Evolutionary conservation across 2,329 filamentous ascomycete genomes (phyloP), one percentile per base, ranked within the genome.

Genomic region (Podosphaera xanthii): DNA sequence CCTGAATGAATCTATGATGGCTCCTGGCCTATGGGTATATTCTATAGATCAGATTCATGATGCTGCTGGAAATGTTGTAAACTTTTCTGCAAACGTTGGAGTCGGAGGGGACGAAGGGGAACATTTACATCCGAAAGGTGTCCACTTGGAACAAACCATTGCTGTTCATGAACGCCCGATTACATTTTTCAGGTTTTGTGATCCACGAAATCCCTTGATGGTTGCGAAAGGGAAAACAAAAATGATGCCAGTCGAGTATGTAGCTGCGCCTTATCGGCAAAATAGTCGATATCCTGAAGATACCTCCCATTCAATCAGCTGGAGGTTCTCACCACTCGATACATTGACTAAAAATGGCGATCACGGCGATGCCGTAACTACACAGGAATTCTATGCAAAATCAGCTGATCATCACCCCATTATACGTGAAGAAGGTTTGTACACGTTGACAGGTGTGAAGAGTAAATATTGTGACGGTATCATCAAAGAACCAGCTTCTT

Each of bases 401-500:
- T 80, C 75, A 61, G 74, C 77, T 3, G 73, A 77, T 49, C 79
- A 87, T 59, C 76, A 77, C 61, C 84, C 87, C 1, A 72, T 71
- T 12, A 87, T 97, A 60, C 81, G 80, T 34, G 80, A 84, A 40
- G 81, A 88, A 35, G 92, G 94, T 55, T 77, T 96, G 34, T 98
- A 98, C 72, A 91, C 85, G 0, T 72, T 98, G 60, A 84, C 82
- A 63, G 81, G 86, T 12, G 80, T 97, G 6, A 81, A 83, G 1
- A 94, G 87, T 59, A 82, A 86, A 33, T 85, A 82, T 61, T 98
- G 92, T 68, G 76, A 81, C 40, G 92, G 92, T 53, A 90, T 97
- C 65, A 82, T 98, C 3, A 78, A 91, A 63, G 92, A 98, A 69
- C 92, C 92, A 35, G 87, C 91, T 2, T 92, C 90, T n/a, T 97